A percentile compares a stretch with the other conserved stretches of the same genome.
Conservation (phyloP, 805 yeast genomes). For the Ogataea parapolymorpha region DNA sequence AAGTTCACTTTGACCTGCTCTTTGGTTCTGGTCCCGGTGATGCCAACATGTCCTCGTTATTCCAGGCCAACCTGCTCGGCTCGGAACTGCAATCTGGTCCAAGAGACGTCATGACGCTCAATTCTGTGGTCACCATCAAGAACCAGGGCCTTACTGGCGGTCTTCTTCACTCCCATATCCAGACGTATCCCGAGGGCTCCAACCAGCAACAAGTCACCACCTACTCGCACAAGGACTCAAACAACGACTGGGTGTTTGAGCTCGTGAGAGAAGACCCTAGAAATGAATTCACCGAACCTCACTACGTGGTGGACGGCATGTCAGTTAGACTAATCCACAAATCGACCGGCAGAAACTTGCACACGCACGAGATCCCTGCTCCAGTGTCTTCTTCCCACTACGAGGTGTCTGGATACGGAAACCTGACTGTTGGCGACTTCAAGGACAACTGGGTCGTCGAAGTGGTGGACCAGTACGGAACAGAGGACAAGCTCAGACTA, state of each 20-base stretch:
- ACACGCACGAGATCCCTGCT: slow-evolving; percentile 77
- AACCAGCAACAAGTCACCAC: slow-evolving; percentile 93
- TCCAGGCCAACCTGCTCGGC: slow-evolving; percentile 81
- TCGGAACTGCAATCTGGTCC: slow-evolving; percentile 66
- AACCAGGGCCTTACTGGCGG: slow-evolving; percentile 72
- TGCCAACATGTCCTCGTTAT: slow-evolving; percentile 81
- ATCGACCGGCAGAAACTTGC: slow-evolving; percentile 68
- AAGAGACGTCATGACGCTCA: slow-evolving; percentile 53
- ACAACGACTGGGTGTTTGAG: slow-evolving; percentile 78
- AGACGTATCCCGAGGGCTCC: slow-evolving; percentile 86
- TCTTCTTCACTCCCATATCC: slow-evolving; percentile 84
- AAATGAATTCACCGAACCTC: slow-evolving; percentile 30
- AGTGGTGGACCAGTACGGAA: slow-evolving; percentile 59
- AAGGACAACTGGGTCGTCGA: slow-evolving; percentile 92
- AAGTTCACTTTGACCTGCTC: slow-evolving; percentile 70
- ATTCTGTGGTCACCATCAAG: slow-evolving; percentile 61
- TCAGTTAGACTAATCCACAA: slow-evolving; percentile 70
- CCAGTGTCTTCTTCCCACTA: slow-evolving; percentile 62
- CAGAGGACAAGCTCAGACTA: slow-evolving; percentile 47
- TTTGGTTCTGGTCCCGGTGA: slow-evolving; percentile 84
- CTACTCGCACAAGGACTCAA: slow-evolving; percentile 82
- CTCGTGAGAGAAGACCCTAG: slow-evolving; percentile 48
- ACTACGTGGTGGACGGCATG: slow-evolving; percentile 57
- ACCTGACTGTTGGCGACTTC: slow-evolving; percentile 62
- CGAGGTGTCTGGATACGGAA: slow-evolving; percentile 91